These are phyloP conservation scores for Verticillium alfalfae DNA, from an alignment of 2,329 filamentous ascomycete genomes.

Conservation along the genomic window DNA sequence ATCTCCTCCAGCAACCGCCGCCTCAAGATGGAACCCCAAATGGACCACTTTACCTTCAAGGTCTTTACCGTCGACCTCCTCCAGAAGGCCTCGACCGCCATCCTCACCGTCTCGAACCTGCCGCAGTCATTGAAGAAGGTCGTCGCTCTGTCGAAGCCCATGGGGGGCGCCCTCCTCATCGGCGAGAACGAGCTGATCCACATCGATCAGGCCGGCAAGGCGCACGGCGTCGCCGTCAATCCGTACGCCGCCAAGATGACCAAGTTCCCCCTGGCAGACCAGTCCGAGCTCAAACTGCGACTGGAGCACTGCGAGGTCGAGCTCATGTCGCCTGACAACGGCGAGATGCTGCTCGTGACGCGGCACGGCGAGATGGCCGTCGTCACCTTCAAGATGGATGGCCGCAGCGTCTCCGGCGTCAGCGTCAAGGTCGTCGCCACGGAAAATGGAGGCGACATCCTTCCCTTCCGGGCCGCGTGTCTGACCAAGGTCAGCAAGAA, in stretches of 20 bases:
- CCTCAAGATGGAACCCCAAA: conserved; percentile 74
- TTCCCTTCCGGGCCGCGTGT: conserved; percentile 62
- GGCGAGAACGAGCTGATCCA: conserved; percentile 91
- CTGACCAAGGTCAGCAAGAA: conserved; percentile 63
- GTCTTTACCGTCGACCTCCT: conserved; percentile 94
- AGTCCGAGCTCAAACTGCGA: conserved; percentile 72
- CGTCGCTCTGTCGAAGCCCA: conserved; percentile 74
- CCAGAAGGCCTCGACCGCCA: conserved; percentile 86
- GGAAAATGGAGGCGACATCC: conserved; percentile 56
- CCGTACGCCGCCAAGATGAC: conserved; percentile 79
- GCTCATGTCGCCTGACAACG: conserved; percentile 67
- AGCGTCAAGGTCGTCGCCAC: conserved; percentile 60
- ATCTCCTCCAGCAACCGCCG: conserved; percentile 71
- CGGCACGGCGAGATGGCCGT: conserved; percentile 69
- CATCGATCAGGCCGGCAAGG: conserved; percentile 90
- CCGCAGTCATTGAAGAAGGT: conserved; percentile 85
- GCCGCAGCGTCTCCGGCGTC: conserved; percentile 83
- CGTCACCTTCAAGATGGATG: conserved; percentile 80
- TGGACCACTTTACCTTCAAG: conserved; percentile 82
- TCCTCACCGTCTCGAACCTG: conserved; percentile 78
- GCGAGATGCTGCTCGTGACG: conserved; percentile 80
- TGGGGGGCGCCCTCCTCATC: conserved; percentile 82
- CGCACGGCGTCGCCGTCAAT: conserved; percentile 89
- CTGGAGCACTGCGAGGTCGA: conserved; percentile 79
- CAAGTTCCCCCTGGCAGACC: conserved; percentile 78